phyloP scores from a whole-genome alignment of 495 filamentous ascomycete species.

The Neurospora hispaniola region DNA sequence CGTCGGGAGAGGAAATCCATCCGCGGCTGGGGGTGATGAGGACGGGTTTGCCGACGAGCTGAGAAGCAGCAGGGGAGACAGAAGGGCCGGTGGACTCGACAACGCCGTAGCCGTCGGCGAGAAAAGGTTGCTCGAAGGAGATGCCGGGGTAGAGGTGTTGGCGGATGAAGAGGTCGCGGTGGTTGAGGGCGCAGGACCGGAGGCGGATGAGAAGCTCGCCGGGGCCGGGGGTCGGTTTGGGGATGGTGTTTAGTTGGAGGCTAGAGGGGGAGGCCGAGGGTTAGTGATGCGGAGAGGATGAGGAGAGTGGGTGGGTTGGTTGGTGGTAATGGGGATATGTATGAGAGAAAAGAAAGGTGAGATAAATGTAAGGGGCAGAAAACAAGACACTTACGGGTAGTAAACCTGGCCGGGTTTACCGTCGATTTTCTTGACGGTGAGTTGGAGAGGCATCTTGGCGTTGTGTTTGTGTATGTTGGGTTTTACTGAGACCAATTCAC shows the following conservation, averaged over 20 bases:
- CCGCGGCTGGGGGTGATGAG: conserved; percentile 63
- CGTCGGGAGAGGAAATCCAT: conserved; percentile 59
- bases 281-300: not conserved
- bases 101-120: conserved; percentile 67
- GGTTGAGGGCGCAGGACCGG: conserved; percentile 73
- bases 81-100: conserved; percentile 52
- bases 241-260: conserved; percentile 48
- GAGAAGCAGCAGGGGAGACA: conserved; percentile 21
- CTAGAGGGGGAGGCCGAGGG: conserved; percentile 25
- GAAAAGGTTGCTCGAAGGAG: conserved; percentile 62
- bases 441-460: conserved; percentile 32
- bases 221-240: conserved; percentile 49
- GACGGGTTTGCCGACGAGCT: conserved; percentile 51
- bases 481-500: not conserved
- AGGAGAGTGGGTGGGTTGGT: not conserved
- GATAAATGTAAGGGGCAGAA: not conserved
- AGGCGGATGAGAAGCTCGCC: conserved; percentile 59
- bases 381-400: conserved; percentile 44
- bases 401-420: conserved; percentile 82
- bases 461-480: not conserved
- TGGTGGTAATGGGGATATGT: not conserved
- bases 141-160: conserved; percentile 81
- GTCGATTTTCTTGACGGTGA: conserved; percentile 42
- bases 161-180: conserved; percentile 85
- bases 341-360: not conserved